Percentiles rank a stretch among this genome's conserved stretches.
Evolutionary conservation across 2,329 filamentous ascomycete species (phyloP).

Genomic region (Penicillium concentricum): DNA sequence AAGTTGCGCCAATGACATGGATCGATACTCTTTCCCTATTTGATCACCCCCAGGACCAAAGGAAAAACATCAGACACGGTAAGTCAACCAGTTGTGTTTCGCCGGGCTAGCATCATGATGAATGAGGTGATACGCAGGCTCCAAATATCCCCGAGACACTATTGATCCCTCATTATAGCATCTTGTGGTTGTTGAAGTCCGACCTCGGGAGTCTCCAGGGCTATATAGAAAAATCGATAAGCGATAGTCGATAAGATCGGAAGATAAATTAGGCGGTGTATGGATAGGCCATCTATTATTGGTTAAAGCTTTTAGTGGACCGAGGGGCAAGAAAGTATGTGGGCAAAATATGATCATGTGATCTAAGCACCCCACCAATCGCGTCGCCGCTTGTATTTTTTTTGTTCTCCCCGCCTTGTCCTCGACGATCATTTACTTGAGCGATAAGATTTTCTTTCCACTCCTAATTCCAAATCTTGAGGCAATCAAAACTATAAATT

Average conservation of each 20-base stretch:
- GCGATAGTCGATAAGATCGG: conserved; percentile 8
- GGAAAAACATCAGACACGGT: not conserved
- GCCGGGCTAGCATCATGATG: not conserved
- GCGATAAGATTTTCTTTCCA: conserved; percentile 4
- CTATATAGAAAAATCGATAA: not conserved
- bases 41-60: too few species aligned
- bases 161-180: not conserved
- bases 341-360: conserved; percentile 3
- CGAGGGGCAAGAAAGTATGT: not conserved
- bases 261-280: conserved; percentile 9
- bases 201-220: too few species aligned
- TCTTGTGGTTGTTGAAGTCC: not conserved
- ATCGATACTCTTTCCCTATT: too few species aligned
- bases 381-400: conserved; percentile 11
- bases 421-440: conserved; percentile 4
- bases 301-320: not conserved
- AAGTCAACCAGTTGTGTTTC: not conserved
- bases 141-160: not conserved
- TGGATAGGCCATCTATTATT: accelerated
- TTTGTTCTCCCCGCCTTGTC: conserved; percentile 5
- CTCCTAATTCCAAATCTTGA: not conserved
- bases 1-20: too few species aligned
- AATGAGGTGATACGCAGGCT: not conserved
- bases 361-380: not conserved
- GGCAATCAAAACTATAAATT: too few species aligned